Conservation (phyloP, 139 green algal genomes). For the Chlamydomonas sphaeroides region DNA sequence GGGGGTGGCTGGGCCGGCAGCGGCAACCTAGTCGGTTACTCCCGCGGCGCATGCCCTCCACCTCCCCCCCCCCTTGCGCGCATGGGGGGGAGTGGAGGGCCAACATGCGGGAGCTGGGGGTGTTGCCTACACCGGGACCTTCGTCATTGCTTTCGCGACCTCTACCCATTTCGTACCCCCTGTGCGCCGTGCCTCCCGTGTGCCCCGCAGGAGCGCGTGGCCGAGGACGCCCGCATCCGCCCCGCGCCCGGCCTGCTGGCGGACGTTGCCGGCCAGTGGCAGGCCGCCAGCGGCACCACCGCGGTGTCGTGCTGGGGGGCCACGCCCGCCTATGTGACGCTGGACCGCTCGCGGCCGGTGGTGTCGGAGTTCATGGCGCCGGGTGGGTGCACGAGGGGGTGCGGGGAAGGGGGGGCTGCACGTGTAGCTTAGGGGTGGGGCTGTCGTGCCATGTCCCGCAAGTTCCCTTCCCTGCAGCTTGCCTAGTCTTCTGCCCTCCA, state of each 20-base stretch:
- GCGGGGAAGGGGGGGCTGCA: no score
- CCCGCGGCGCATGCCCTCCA: no score
- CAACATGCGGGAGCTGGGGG: no score
- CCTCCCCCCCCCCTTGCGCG: no score
- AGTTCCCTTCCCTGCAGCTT: not conserved
- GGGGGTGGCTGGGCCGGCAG: no score
- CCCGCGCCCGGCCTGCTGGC: not conserved
- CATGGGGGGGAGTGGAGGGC: no score
- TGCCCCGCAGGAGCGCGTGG: not conserved
- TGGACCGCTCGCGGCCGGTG: not conserved
- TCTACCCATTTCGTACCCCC: no score
- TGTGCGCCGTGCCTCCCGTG: not conserved
- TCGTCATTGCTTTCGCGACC: no score
- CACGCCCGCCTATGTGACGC: not conserved
- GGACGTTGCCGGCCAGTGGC: conserved; percentile 10
- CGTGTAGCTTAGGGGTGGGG: not conserved
- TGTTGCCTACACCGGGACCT: no score
- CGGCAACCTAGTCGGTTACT: no score
- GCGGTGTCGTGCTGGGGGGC: not conserved
- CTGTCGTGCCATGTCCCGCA: not conserved
- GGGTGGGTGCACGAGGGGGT: no score
- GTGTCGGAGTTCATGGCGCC: not conserved
- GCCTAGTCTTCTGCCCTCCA: no score
- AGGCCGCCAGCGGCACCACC: not conserved
- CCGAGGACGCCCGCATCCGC: not conserved